Percentiles rank a stretch among this genome's conserved stretches.
phyloP scores from a whole-genome alignment of 2,329 filamentous ascomycete species.

The Dactylellina drechsleri region DNA sequence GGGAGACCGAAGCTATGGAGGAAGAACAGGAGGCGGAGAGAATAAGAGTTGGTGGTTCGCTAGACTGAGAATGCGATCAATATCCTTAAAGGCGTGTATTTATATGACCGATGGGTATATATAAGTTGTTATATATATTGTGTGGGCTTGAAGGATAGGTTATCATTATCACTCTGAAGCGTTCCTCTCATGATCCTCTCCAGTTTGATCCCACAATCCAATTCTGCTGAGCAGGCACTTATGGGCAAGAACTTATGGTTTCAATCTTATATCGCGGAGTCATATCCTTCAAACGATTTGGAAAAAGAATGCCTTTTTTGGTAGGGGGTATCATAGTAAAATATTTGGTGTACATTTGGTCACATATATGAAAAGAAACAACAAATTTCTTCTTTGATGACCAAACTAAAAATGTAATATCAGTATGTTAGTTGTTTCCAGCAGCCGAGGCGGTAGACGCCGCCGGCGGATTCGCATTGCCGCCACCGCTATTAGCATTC shows the following conservation, averaged over 20 bases:
- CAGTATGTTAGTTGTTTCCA: constrained; percentile 10
- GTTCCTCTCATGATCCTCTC: not conserved
- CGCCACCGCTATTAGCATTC: constrained; percentile 55
- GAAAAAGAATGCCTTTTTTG: not conserved
- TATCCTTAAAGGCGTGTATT: constrained; percentile 26
- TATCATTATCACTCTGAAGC: not conserved
- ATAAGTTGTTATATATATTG: not conserved
- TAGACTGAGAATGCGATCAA: constrained; percentile 17
- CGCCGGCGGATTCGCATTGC: constrained; percentile 32
- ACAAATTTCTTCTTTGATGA: constrained; percentile 8
- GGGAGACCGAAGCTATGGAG: constrained; percentile 82
- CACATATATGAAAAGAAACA: constrained; percentile 6
- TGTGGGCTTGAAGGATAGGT: not conserved
- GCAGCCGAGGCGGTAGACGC: constrained; percentile 7
- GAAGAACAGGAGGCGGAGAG: constrained; percentile 72
- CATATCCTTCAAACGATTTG: not conserved
- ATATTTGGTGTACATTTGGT: constrained; percentile 22
- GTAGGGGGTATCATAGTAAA: constrained; percentile 26
- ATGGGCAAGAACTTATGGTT: not conserved
- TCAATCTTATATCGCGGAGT: not conserved
- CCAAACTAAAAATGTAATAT: not conserved
- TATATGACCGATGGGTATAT: constrained; percentile 29
- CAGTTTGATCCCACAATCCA: too few relatives aligned
- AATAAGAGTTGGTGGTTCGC: constrained; percentile 39
- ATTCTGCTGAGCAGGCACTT: not conserved